These are phyloP conservation scores for Xerophyta viscosa DNA, from an alignment of 106 monocot genomes.

Conservation along the genomic window DNA sequence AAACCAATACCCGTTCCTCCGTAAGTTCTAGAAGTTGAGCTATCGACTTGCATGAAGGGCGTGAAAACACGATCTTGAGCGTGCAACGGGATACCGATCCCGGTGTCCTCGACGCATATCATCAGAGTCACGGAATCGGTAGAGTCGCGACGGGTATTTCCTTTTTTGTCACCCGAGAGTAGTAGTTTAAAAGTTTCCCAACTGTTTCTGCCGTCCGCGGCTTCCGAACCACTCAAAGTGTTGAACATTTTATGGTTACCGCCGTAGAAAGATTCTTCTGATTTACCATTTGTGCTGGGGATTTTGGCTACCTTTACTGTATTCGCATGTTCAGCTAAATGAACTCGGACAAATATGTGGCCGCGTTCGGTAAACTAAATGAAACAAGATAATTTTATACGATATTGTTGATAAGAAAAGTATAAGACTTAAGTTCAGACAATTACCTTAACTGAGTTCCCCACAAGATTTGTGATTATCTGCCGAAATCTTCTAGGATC, in stretches of 20 bases:
- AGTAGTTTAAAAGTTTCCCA: slow-evolving; percentile 75
- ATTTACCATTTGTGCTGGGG: slow-evolving; percentile 22
- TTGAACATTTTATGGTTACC: slow-evolving; percentile 19
- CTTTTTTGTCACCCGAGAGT: slow-evolving; percentile 21
- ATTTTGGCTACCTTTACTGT: slow-evolving; percentile 20
- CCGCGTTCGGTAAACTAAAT: slow-evolving; percentile 95
- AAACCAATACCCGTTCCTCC: slow-evolving; percentile 98
- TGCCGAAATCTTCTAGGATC: slow-evolving; percentile 96
- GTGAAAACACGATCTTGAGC: slow-evolving; percentile 90
- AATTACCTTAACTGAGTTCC: slow-evolving; percentile 86
- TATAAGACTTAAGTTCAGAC: background rate
- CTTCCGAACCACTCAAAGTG: slow-evolving; percentile 78
- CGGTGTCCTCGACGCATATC: slow-evolving; percentile 91
- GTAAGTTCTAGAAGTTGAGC: slow-evolving; percentile 89
- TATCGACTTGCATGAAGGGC: slow-evolving; percentile 98
- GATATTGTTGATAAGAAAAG: too few relatives aligned
- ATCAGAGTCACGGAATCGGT: slow-evolving; percentile 45
- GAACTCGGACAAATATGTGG: slow-evolving; percentile 93
- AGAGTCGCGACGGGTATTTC: slow-evolving; percentile 6
- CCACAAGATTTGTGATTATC: slow-evolving; percentile 95
- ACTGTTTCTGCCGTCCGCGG: slow-evolving; percentile 67
- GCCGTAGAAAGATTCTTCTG: slow-evolving; percentile 8
- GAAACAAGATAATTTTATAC: too few relatives aligned
- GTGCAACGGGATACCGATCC: slow-evolving; percentile 79
- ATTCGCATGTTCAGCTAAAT: slow-evolving; percentile 48